Base-by-base conservation (phyloP, 441 rosid species). In the Adansonia grandidieri region DNA sequence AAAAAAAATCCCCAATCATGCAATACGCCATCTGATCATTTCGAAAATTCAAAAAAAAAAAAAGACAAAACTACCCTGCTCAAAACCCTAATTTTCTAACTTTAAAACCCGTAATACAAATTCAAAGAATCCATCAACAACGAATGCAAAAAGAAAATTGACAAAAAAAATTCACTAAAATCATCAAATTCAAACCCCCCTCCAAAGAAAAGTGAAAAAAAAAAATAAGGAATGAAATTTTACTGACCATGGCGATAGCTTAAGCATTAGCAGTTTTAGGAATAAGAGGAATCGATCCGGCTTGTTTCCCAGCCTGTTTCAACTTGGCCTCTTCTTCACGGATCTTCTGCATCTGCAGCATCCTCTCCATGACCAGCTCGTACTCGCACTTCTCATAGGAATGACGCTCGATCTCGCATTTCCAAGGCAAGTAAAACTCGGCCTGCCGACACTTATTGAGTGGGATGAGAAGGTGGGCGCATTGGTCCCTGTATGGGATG, bases 291-390 rank as follows among this genome's bases (percentile, higher is more conserved):
- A 89, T 85, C 28, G 84, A 78, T 13, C 73, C 80, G 54, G 86
- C 90, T 63, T 85, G 85, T 9, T 78, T 66, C 63, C 81, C 83
- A 69, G 80, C 48, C 80, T 87, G 91, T 83, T 90, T 90, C 63
- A 85, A 84, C 75, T 83, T 87, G 77, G 91, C 89, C 84, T 92
- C 89, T 76, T 88, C 84, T 57, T 89, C 89, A 47, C 95, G 97
- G 87, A 96, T 96, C 93, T 92, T 94, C 91, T 94, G 93, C 99
- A 96, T 94, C 91, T 90, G 83, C 24, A 94, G 93, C 97, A 96
- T 96, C 50, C 98, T 81, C 88, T 93, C 98, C 98, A 93, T 94
- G 54, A 96, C 93, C 50, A 96, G 96, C 88, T 94, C 98, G 91
- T 94, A 94, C 71, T 88, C 96, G 74, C 99, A 96, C 91, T 96